Conservation (phyloP, 768 basidiomycete species). For the Lentinula edodes region DNA sequence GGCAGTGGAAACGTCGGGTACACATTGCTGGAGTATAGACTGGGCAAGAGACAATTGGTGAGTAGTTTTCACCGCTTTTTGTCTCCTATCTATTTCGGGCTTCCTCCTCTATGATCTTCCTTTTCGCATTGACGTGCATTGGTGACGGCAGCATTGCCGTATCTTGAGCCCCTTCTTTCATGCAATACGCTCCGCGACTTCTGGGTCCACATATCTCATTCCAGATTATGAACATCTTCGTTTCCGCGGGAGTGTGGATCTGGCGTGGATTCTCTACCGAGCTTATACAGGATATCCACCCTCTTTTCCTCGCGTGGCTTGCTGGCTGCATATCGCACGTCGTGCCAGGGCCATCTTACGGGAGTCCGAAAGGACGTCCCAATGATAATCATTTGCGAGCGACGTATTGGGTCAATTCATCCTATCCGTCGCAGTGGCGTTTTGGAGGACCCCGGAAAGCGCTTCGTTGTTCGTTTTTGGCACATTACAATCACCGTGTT, state of each 20-base stretch:
- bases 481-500: constrained; percentile 22
- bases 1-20: constrained; percentile 45
- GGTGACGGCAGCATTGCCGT: too few relatives aligned
- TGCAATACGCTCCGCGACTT: background rate
- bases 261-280: too few relatives aligned
- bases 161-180: background rate
- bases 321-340: background rate
- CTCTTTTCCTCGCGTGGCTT: too few relatives aligned
- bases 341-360: background rate
- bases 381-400: background rate
- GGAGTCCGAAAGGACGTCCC: background rate
- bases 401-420: background rate
- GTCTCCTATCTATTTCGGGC: background rate
- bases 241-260: too few relatives aligned
- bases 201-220: background rate
- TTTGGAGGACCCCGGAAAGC: constrained; percentile 1
- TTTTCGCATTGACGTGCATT: too few relatives aligned
- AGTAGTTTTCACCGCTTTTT: constrained; percentile 4
- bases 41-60: constrained; percentile 27
- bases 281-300: too few relatives aligned
- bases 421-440: background rate
- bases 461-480: background rate
- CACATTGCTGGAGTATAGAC: constrained; percentile 42
- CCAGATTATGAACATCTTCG: too few relatives aligned
- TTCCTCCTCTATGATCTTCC: background rate